Conservation (phyloP, 805 yeast species). For the Clavispora fructus region DNA sequence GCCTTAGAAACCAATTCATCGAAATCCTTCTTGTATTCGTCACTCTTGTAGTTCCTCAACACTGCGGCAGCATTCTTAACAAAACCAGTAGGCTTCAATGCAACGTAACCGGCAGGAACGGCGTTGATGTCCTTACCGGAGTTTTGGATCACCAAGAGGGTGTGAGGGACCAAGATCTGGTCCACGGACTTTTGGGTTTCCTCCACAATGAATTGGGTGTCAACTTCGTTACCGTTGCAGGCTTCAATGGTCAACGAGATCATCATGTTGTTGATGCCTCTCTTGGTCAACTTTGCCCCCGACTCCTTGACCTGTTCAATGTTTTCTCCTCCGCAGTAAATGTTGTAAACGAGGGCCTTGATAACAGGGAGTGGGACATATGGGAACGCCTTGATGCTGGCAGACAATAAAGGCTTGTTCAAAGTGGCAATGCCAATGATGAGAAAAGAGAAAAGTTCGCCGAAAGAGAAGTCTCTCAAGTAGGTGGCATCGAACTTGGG, state of each 20-base stretch:
- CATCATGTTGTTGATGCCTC: conserved; percentile 94
- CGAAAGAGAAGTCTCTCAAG: conserved; percentile 42
- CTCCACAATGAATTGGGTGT: conserved; percentile 52
- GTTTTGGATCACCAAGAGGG: conserved; percentile 50
- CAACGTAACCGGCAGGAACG: conserved; percentile 88
- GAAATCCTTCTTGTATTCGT: conserved; percentile 40
- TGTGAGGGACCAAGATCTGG: conserved; percentile 65
- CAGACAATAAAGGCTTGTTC: conserved; percentile 55
- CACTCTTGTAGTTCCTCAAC: conserved; percentile 55
- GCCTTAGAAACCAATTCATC: conserved; percentile 62
- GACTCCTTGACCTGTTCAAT: conserved; percentile 64
- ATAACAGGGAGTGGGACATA: conserved; percentile 67
- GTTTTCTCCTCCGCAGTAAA: conserved; percentile 89
- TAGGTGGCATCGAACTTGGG: conserved; percentile 10
- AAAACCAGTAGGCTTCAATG: conserved; percentile 89
- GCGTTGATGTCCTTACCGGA: conserved; percentile 48
- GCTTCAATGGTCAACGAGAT: conserved; percentile 91
- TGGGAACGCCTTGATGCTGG: conserved; percentile 65
- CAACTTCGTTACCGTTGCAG: conserved; percentile 70
- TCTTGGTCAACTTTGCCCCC: conserved; percentile 56
- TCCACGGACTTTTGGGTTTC: conserved; percentile 65
- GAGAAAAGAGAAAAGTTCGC: conserved; percentile 59
- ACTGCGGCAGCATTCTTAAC: conserved; percentile 72
- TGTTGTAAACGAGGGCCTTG: conserved; percentile 68
- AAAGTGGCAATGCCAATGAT: conserved; percentile 67